phyloP scores from a whole-genome alignment of 2,329 filamentous ascomycete species.

The Ophiostoma tasmaniense region DNA sequence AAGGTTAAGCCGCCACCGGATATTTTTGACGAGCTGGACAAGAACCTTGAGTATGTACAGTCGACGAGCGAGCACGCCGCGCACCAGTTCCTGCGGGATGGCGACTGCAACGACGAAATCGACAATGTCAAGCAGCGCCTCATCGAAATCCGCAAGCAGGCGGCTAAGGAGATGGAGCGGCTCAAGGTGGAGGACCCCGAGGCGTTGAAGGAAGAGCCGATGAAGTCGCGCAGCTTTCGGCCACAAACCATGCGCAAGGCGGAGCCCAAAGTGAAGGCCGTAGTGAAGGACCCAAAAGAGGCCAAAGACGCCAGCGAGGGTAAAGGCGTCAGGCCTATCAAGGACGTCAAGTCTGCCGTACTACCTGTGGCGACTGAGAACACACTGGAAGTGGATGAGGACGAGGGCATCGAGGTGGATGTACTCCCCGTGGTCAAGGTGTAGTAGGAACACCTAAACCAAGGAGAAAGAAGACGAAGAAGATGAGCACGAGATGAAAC shows the following conservation, averaged over 20 bases:
- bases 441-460: not conserved
- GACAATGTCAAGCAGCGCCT: constrained; percentile 59
- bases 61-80: constrained; percentile 76
- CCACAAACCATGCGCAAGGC: constrained; percentile 47
- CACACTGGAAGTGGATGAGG: constrained; percentile 18
- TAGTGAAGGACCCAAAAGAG: constrained; percentile 13
- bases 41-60: constrained; percentile 70
- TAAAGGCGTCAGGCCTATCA: not conserved
- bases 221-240: constrained; percentile 41
- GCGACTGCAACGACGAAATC: constrained; percentile 73
- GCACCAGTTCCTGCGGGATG: constrained; percentile 81
- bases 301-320: not conserved
- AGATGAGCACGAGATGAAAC: not conserved
- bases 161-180: constrained; percentile 51
- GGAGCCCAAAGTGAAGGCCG: constrained; percentile 24
- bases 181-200: constrained; percentile 45
- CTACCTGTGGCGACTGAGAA: no score
- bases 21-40: constrained; percentile 67
- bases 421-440: not conserved
- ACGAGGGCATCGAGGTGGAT: constrained; percentile 31
- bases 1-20: constrained; percentile 29
- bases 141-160: constrained; percentile 51
- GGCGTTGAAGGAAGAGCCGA: constrained; percentile 33
- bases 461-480: not conserved
- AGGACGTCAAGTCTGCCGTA: not conserved